phyloP scores from a whole-genome alignment of 768 basidiomycete species.

The Gloeophyllum trabeum region DNA sequence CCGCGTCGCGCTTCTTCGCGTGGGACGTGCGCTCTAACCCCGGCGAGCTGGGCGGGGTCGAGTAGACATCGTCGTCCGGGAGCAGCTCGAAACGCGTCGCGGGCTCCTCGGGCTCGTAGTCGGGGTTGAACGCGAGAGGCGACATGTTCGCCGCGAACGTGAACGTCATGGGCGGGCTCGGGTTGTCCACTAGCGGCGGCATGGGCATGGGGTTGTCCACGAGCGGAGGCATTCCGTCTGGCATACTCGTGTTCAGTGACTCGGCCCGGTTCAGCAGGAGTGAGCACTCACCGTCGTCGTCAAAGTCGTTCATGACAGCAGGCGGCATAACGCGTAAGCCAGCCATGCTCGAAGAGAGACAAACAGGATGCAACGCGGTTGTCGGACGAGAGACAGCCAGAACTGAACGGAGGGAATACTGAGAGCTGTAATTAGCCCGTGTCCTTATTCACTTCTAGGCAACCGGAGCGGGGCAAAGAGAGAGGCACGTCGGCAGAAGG shows the following conservation, averaged over 20 bases:
- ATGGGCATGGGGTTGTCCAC: conserved; percentile 25
- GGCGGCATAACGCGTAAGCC: too few relatives aligned
- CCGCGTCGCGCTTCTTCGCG: conserved; percentile 54
- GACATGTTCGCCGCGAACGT: conserved; percentile 57
- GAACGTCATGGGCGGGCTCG: conserved; percentile 39
- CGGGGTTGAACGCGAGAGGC: conserved; percentile 35
- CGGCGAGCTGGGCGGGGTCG: conserved; percentile 11
- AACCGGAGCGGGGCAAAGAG: too few relatives aligned
- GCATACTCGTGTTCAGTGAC: background rate
- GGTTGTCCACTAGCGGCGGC: conserved; percentile 37
- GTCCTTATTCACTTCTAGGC: too few relatives aligned
- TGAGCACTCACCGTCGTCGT: background rate
- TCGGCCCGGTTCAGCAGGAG: background rate
- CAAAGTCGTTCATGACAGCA: background rate
- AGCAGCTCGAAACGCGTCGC: conserved; percentile 15
- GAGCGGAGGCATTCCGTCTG: conserved; percentile 39
- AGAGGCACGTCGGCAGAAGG: too few relatives aligned
- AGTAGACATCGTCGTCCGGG: conserved; percentile 11
- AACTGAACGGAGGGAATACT: too few relatives aligned
- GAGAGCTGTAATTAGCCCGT: too few relatives aligned
- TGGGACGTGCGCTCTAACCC: conserved; percentile 33
- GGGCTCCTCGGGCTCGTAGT: conserved; percentile 19
- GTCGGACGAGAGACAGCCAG: too few relatives aligned
- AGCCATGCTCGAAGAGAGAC: too few relatives aligned
- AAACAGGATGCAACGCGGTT: too few relatives aligned